Evolutionary conservation across 345 rosid species (phyloP).

Genomic region (Bruguiera gymnorhiza): DNA sequence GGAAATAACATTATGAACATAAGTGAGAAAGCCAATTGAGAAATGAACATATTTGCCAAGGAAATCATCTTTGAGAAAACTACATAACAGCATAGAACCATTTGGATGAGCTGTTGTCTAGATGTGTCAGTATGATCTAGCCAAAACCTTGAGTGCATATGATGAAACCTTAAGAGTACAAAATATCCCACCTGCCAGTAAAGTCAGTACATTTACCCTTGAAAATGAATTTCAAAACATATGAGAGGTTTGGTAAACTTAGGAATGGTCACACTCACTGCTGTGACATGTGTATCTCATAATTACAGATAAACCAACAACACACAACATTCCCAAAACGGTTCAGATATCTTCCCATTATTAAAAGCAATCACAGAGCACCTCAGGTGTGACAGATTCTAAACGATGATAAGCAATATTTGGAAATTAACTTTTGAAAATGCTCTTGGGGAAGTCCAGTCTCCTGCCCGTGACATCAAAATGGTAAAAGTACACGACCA

Average conservation of each 20-base stretch:
- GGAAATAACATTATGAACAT: too few species aligned
- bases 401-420: neutral
- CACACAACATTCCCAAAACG: neutral
- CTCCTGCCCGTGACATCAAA: slow-evolving; percentile 4
- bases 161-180: too few species aligned
- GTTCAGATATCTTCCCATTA: neutral
- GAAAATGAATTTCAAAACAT: too few species aligned
- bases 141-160: too few species aligned
- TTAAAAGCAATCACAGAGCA: neutral
- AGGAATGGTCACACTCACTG: neutral
- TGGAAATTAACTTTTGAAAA: neutral
- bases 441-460: neutral
- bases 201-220: too few species aligned
- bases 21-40: too few species aligned
- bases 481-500: neutral
- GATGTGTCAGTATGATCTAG: too few species aligned
- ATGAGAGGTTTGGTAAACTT: neutral
- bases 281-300: neutral
- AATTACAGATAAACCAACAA: neutral
- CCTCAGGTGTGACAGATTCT: neutral
- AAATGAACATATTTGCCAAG: too few species aligned
- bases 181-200: too few species aligned
- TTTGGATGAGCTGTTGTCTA: too few species aligned
- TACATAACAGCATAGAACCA: too few species aligned
- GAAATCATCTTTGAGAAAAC: too few species aligned